phyloP scores from a whole-genome alignment of 768 basidiomycete species.

The Hydnomerulius pinastri region DNA sequence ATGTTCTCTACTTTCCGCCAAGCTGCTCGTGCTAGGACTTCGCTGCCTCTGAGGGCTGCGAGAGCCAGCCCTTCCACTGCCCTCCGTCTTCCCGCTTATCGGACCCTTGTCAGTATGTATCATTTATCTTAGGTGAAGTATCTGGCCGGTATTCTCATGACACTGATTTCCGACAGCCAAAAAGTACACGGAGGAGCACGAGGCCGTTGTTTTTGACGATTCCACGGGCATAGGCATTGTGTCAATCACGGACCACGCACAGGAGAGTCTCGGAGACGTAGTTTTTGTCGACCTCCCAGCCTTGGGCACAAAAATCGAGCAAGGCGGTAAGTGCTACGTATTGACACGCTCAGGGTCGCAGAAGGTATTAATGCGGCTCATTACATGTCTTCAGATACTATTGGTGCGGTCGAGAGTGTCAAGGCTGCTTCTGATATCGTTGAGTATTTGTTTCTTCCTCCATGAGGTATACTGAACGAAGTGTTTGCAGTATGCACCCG shows the following conservation, averaged over 20 bases:
- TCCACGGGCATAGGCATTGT: constrained; percentile 75
- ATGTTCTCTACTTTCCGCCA: constrained; percentile 22
- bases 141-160: background rate
- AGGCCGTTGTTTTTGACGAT: constrained; percentile 80
- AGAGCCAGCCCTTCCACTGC: background rate
- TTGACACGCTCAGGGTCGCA: background rate
- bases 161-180: constrained; percentile 48
- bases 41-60: constrained; percentile 5
- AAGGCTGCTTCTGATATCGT: constrained; percentile 97
- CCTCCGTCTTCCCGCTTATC: constrained; percentile 11
- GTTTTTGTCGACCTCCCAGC: constrained; percentile 92
- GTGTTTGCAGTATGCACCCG: constrained; percentile 76
- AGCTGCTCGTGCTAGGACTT: constrained; percentile 12
- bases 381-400: constrained; percentile 52
- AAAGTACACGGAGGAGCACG: constrained; percentile 86
- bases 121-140: background rate
- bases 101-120: constrained; percentile 30
- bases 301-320: constrained; percentile 57
- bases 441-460: constrained; percentile 26
- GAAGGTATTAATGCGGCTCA: constrained; percentile 7
- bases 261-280: constrained; percentile 90
- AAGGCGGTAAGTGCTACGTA: constrained; percentile 65
- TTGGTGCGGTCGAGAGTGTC: constrained; percentile 94
- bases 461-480: constrained; percentile 9
- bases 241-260: constrained; percentile 90